Percentiles rank a stretch among this genome's conserved stretches.
Evolutionary conservation across 164 flowering plant species (phyloP).

Genomic region (Dillenia turbinata): DNA sequence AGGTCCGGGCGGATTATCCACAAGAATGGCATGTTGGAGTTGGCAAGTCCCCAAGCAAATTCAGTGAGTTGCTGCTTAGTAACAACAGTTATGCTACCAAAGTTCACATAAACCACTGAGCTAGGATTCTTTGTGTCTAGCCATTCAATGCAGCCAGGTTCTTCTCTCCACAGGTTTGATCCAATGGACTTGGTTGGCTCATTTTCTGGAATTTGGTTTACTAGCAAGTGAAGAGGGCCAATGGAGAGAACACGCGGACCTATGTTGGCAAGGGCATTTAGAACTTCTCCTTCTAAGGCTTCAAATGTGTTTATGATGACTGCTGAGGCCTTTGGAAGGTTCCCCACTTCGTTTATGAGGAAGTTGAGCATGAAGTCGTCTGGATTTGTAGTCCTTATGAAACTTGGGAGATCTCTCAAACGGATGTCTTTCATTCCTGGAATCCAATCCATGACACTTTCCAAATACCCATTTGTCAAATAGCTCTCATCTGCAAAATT

Average conservation of each 20-base stretch:
- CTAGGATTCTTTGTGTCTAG: constrained; percentile 29
- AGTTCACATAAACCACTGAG: constrained; percentile 48
- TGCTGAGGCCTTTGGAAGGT: constrained; percentile 17
- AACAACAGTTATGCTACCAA: constrained; percentile 47
- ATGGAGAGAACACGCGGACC: constrained; percentile 25
- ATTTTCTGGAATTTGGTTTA: constrained; percentile 6
- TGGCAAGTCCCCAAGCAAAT: constrained; percentile 57
- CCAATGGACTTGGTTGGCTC: constrained; percentile 6
- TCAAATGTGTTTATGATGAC: constrained; percentile 38
- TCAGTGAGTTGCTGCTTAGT: constrained; percentile 29
- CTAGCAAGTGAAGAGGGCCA: constrained; percentile 36
- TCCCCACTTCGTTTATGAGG: constrained; percentile 1
- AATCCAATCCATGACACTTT: constrained; percentile 22
- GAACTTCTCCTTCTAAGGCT: constrained; percentile 22
- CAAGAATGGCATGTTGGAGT: constrained; percentile 30
- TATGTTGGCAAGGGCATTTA: constrained; percentile 17
- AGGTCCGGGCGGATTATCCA: constrained; percentile 56
- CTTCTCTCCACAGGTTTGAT: constrained; percentile 49
- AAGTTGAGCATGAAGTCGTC: constrained; percentile 35
- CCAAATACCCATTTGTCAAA: constrained; percentile 25
- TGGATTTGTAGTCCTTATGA: constrained; percentile 24
- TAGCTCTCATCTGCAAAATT: constrained; percentile 20
- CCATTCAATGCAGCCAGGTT: constrained; percentile 40
- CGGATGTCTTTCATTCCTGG: constrained; percentile 25
- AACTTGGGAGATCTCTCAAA: constrained; percentile 21